Percentiles rank a stretch among this genome's conserved stretches.
phyloP scores from a whole-genome alignment of 75 land plant species.

The Ceratopteris richardii region DNA sequence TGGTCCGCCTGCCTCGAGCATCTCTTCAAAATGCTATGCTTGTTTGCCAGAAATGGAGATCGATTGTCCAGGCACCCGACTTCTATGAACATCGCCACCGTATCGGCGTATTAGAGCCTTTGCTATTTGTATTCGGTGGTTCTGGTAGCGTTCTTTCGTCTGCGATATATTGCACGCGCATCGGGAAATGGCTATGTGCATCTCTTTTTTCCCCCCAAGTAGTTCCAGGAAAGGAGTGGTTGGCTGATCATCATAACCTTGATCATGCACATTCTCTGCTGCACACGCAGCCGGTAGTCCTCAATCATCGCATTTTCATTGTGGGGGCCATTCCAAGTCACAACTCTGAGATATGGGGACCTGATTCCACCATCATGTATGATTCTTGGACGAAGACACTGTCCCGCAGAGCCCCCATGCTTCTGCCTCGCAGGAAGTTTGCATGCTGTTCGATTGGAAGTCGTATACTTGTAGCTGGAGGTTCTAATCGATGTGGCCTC shows the following conservation, averaged over 20 bases:
- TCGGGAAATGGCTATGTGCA: too few relatives aligned
- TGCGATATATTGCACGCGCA: constrained; percentile 19
- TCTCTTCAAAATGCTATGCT: constrained; percentile 32
- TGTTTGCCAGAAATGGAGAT: constrained; percentile 36
- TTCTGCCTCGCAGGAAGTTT: constrained; percentile 66
- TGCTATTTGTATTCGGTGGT: constrained; percentile 35
- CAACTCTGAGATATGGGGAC: constrained; percentile 11
- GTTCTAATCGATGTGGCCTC: constrained; percentile 26
- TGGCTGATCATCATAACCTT: constrained; percentile 10
- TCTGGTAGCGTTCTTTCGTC: constrained; percentile 27
- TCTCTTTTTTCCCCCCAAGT: background rate
- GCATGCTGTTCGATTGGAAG: constrained; percentile 57
- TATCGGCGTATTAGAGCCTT: constrained; percentile 22
- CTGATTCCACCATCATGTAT: constrained; percentile 41
- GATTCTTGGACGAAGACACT: constrained; percentile 62
- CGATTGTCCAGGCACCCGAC: constrained; percentile 25
- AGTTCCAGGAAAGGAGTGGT: constrained; percentile 28
- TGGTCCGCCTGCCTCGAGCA: constrained; percentile 39
- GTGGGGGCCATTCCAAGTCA: constrained; percentile 36
- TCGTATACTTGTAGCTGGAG: constrained; percentile 73
- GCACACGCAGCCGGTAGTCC: constrained; percentile 47
- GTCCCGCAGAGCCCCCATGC: constrained; percentile 39
- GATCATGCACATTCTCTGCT: constrained; percentile 20
- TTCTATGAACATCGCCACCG: constrained; percentile 26
- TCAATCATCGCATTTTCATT: constrained; percentile 56